Conservation (phyloP, 2,329 filamentous ascomycete species). For the Penicillium sp. region DNA sequence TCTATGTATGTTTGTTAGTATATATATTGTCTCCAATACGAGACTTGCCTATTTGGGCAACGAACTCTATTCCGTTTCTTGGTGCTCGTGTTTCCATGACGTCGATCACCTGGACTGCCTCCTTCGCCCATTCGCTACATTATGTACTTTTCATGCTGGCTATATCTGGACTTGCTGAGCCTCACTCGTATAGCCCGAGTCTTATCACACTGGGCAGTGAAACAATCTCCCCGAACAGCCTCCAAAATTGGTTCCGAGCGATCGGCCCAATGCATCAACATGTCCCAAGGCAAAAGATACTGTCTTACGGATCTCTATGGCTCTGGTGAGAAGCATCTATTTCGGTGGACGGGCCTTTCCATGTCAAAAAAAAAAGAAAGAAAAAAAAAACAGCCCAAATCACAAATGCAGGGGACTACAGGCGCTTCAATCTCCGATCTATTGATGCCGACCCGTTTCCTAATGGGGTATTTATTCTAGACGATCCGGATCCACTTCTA, state of each 20-base stretch:
- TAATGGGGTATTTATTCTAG: not conserved
- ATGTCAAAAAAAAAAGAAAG: too few relatives aligned
- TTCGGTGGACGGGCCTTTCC: too few relatives aligned
- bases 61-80: not conserved
- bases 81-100: constrained; percentile 1
- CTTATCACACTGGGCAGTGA: not conserved
- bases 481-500: not conserved
- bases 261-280: not conserved
- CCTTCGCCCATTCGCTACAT: too few relatives aligned
- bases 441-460: not conserved
- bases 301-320: too few relatives aligned
- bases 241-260: not conserved
- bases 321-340: too few relatives aligned
- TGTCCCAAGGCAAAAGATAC: not conserved
- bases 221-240: not conserved
- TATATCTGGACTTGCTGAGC: not conserved
- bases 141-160: not conserved
- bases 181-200: constrained; percentile 3
- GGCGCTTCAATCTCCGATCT: not conserved
- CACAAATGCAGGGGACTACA: not conserved
- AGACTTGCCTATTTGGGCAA: constrained; percentile 20
- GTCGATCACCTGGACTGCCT: not conserved
- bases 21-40: constrained; percentile 14
- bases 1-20: not conserved
- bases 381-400: too few relatives aligned